Evolutionary conservation across 2,329 filamentous ascomycete genomes (phyloP).

Genomic region (Arthrobotrys entomopaga): DNA sequence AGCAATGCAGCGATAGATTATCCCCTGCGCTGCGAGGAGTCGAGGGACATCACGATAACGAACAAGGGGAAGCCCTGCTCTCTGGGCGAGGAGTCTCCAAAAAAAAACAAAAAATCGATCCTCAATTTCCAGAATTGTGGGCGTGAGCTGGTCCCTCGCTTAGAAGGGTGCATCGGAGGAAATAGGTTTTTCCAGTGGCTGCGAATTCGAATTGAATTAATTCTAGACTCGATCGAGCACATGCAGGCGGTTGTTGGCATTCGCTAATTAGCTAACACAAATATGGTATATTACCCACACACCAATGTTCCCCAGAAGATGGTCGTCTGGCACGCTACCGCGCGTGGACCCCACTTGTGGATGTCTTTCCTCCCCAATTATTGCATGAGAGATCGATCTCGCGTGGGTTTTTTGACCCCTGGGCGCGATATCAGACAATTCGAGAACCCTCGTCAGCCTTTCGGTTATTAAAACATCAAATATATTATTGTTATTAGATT

Average conservation of each 20-base stretch:
- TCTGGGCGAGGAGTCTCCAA: neutral
- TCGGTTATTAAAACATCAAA: too few relatives aligned
- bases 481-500: too few relatives aligned
- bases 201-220: neutral
- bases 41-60: neutral
- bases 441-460: too few relatives aligned
- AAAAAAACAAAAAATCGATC: neutral
- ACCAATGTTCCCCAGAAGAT: too few relatives aligned
- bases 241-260: neutral
- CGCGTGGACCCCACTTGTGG: too few relatives aligned
- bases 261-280: slow-evolving; percentile 6
- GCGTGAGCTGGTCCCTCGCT: neutral
- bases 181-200: neutral
- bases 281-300: too few relatives aligned
- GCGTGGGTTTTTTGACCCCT: too few relatives aligned
- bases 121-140: neutral
- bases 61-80: slow-evolving; percentile 8
- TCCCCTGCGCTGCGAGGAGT: neutral
- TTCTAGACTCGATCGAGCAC: slow-evolving; percentile 2
- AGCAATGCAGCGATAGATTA: neutral
- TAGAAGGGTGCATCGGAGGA: neutral
- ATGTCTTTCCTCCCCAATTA: too few relatives aligned
- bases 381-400: too few relatives aligned
- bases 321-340: too few relatives aligned
- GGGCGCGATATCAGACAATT: too few relatives aligned